These are phyloP conservation scores for Zychaea mexicana DNA, from an alignment of 371 early-diverging fungal genomes.

Conservation along the genomic window DNA sequence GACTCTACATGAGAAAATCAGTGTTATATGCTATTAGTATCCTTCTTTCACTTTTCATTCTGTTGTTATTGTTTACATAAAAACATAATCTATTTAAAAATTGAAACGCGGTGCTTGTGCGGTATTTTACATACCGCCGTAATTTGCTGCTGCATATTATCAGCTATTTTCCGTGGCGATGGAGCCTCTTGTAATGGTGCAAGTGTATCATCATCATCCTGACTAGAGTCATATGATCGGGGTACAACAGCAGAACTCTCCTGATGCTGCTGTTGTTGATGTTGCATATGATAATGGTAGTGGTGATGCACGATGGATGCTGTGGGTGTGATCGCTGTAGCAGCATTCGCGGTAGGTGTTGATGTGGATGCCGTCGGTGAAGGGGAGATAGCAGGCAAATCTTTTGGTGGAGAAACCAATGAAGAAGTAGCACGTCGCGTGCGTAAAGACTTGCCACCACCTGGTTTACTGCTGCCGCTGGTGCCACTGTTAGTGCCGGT, in stretches of 20 bases:
- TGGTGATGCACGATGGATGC: slow-evolving; percentile 45
- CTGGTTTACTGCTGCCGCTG: slow-evolving; percentile 12
- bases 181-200: not conserved
- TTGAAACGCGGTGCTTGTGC: no score
- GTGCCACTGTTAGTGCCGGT: no score
- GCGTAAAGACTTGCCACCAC: not conserved
- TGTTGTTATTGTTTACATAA: not conserved
- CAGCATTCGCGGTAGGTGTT: no score
- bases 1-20: not conserved
- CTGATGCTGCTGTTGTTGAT: slow-evolving; percentile 11
- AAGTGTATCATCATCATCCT: not conserved
- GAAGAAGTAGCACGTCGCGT: slow-evolving; percentile 1
- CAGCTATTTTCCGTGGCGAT: not conserved
- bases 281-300: slow-evolving; percentile 37
- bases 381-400: not conserved
- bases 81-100: no score
- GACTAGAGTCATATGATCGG: not conserved
- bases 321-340: not conserved
- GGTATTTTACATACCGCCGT: no score
- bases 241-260: not conserved
- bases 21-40: no score
- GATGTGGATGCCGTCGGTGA: slow-evolving; percentile 20
- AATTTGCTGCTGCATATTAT: not conserved
- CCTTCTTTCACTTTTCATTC: no score
- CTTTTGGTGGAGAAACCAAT: slow-evolving; percentile 1